Evolutionary conservation across 2,329 filamentous ascomycete species (phyloP).

Genomic region (Clathrospora elynae): DNA sequence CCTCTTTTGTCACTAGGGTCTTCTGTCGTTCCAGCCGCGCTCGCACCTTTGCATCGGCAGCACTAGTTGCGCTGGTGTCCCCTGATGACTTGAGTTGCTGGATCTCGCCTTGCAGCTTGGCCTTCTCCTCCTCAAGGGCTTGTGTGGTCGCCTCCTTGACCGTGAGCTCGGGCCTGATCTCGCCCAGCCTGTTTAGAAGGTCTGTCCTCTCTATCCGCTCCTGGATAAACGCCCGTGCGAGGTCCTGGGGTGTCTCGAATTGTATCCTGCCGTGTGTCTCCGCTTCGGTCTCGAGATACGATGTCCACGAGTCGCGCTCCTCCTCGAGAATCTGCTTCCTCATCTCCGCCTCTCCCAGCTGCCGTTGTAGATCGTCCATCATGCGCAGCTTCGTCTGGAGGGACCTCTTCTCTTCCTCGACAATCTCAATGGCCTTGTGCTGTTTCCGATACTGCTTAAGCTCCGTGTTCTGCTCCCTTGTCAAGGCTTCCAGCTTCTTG

Average conservation of each 20-base stretch:
- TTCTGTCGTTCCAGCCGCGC: conserved; percentile 84
- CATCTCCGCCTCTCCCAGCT: conserved; percentile 78
- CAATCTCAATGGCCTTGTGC: conserved; percentile 86
- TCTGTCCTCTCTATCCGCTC: conserved; percentile 80
- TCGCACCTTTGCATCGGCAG: conserved; percentile 68
- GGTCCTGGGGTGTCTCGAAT: conserved; percentile 84
- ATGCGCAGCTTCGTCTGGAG: conserved; percentile 78
- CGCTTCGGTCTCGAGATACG: conserved; percentile 75
- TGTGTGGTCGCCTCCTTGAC: conserved; percentile 79
- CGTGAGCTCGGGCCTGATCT: conserved; percentile 75
- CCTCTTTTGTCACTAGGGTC: conserved; percentile 84
- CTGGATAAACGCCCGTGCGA: conserved; percentile 82
- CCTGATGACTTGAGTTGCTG: conserved; percentile 66
- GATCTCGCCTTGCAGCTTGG: conserved; percentile 67
- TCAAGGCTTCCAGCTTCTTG: conserved; percentile 77
- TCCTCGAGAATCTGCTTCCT: conserved; percentile 88
- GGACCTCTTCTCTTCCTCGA: conserved; percentile 91
- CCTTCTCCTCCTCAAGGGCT: conserved; percentile 71
- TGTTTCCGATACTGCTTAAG: conserved; percentile 79
- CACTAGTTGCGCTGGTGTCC: conserved; percentile 45
- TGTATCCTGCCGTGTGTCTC: conserved; percentile 66
- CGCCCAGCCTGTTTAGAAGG: conserved; percentile 79
- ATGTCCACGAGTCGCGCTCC: conserved; percentile 83
- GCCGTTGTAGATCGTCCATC: conserved; percentile 73
- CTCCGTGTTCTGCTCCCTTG: conserved; percentile 78